phyloP scores from a whole-genome alignment of 192 early-diverging fungal species.

The Dimargaris verticillata region DNA sequence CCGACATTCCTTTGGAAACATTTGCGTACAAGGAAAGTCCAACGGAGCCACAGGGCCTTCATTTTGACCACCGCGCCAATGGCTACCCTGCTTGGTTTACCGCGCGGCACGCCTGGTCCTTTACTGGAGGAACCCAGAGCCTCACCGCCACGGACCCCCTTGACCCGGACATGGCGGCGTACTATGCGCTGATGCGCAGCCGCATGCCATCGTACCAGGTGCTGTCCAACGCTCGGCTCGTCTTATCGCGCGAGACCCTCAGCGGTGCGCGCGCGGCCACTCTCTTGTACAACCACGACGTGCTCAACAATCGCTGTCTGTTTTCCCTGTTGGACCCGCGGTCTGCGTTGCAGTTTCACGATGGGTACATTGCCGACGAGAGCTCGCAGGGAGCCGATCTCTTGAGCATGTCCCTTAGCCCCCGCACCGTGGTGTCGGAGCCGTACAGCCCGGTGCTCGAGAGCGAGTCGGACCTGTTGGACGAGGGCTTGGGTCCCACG shows the following conservation, averaged over 20 bases:
- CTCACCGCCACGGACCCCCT: neutral
- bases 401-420: neutral
- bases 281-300: conserved; percentile 2
- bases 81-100: too few relatives aligned
- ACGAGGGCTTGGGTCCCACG: neutral
- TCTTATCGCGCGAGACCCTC: neutral
- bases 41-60: neutral
- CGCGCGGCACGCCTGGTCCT: too few relatives aligned
- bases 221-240: neutral
- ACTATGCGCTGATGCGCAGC: neutral
- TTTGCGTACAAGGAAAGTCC: conserved; percentile 1
- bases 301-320: conserved; percentile 6
- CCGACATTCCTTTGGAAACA: conserved; percentile 1
- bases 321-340: conserved; percentile 6
- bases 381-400: neutral
- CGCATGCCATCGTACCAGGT: conserved; percentile 1
- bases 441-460: neutral
- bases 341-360: neutral
- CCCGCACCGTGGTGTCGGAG: neutral
- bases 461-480: neutral
- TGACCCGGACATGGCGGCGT: neutral
- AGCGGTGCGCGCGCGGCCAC: neutral
- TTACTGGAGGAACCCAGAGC: too few relatives aligned
- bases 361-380: conserved; percentile 1
- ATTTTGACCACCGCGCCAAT: neutral